Conservation (phyloP, 2,329 filamentous ascomycete genomes). For the Xylariales sp. region DNA sequence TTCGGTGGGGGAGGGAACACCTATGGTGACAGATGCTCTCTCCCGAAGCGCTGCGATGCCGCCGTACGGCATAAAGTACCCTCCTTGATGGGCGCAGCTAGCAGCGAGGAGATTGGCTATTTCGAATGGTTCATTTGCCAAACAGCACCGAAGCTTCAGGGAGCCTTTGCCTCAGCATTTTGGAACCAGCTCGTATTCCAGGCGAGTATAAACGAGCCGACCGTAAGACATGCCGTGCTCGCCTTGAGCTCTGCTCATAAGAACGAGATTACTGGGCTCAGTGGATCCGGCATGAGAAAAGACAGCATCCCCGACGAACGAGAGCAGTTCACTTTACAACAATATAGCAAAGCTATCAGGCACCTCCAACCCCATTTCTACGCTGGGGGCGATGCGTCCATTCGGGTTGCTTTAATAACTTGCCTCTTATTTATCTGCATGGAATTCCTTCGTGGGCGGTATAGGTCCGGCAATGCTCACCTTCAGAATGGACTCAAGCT, state of each 20-base stretch:
- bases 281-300: not conserved
- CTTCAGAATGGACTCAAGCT: conserved; percentile 38
- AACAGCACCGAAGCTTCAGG: conserved; percentile 31
- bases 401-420: conserved; percentile 32
- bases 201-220: conserved; percentile 29
- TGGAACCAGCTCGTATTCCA: conserved; percentile 35
- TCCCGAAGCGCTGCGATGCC: conserved; percentile 10
- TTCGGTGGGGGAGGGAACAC: conserved; percentile 22
- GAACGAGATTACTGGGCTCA: conserved; percentile 10
- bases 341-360: conserved; percentile 34
- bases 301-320: conserved; percentile 12
- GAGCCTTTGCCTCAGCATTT: conserved; percentile 31
- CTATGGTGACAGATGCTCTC: conserved; percentile 23
- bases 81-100: conserved; percentile 11
- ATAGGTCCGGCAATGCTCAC: conserved; percentile 32
- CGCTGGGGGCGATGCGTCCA: conserved; percentile 20
- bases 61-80: conserved; percentile 6
- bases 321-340: conserved; percentile 24
- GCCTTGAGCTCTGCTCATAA: conserved; percentile 33
- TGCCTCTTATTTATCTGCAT: conserved; percentile 32
- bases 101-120: conserved; percentile 25
- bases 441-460: conserved; percentile 32
- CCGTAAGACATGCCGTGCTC: conserved; percentile 34
- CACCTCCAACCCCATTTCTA: conserved; percentile 30
- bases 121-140: conserved; percentile 40